Conservation (phyloP, 192 early-diverging fungal species). For the Rhizophagus sp. region DNA sequence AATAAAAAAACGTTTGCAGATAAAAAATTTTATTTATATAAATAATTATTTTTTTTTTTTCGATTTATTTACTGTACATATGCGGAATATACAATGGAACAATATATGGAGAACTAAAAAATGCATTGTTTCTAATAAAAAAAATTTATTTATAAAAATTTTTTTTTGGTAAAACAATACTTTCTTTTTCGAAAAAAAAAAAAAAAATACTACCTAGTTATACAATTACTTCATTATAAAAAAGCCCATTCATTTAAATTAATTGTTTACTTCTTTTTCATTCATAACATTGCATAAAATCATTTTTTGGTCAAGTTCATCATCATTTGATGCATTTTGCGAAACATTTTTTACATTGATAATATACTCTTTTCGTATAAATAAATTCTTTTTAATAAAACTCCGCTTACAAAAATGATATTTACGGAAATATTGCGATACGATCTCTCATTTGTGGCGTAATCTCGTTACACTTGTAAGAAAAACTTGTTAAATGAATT, state of each 20-base stretch:
- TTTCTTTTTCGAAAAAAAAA: background rate
- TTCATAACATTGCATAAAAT: background rate
- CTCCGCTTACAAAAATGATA: no score
- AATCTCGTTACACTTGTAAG: no score
- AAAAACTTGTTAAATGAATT: no score
- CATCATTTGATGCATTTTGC: background rate
- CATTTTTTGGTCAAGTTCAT: background rate
- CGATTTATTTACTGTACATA: background rate
- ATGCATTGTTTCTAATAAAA: background rate
- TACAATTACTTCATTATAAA: background rate
- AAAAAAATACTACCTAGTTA: background rate
- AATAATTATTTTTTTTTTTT: background rate
- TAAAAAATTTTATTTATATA: background rate
- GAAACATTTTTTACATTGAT: background rate
- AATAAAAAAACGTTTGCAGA: background rate
- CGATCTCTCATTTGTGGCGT: no score
- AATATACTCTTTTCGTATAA: background rate
- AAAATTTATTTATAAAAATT: background rate
- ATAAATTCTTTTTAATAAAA: no score
- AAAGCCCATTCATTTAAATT: background rate
- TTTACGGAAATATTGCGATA: no score
- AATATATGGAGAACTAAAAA: background rate
- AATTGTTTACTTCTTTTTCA: background rate
- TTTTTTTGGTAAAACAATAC: no score
- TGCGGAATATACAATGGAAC: background rate